Evolutionary conservation across 495 filamentous ascomycete genomes (phyloP).

Genomic region (Choiromyces venosus): DNA sequence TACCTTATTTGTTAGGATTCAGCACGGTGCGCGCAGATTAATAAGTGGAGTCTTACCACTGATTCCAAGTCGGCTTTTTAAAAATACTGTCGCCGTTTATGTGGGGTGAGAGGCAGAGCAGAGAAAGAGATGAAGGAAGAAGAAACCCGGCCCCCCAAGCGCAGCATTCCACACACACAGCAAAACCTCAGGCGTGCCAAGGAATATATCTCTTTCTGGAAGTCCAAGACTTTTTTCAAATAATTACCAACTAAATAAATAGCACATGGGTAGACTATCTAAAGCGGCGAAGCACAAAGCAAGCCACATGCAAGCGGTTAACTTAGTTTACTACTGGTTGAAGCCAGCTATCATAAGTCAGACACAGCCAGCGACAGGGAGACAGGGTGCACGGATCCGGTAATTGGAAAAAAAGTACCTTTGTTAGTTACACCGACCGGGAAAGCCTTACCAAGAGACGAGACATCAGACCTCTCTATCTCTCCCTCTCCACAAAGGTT

Average conservation of each 20-base stretch:
- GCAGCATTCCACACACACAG: neutral
- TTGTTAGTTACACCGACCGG: neutral
- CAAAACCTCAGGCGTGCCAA: neutral
- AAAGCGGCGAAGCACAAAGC: neutral
- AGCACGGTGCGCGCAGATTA: neutral
- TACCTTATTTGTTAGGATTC: neutral
- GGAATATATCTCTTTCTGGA: neutral
- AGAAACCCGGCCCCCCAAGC: neutral
- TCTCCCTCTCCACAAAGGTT: neutral
- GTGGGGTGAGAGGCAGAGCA: neutral
- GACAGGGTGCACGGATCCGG: neutral
- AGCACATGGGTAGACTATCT: neutral
- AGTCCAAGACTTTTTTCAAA: neutral
- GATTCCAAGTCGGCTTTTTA: neutral
- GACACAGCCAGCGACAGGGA: neutral
- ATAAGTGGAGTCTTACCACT: neutral
- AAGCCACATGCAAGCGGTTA: neutral
- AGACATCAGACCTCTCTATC: neutral
- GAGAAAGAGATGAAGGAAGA: neutral
- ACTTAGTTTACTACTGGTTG: neutral
- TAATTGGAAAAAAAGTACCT: neutral
- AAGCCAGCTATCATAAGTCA: neutral
- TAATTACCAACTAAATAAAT: neutral
- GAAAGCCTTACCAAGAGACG: neutral
- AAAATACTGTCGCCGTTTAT: neutral